Evolutionary conservation across 2,329 filamentous ascomycete species (phyloP).

Genomic region (Pleurostoma richardsiae): DNA sequence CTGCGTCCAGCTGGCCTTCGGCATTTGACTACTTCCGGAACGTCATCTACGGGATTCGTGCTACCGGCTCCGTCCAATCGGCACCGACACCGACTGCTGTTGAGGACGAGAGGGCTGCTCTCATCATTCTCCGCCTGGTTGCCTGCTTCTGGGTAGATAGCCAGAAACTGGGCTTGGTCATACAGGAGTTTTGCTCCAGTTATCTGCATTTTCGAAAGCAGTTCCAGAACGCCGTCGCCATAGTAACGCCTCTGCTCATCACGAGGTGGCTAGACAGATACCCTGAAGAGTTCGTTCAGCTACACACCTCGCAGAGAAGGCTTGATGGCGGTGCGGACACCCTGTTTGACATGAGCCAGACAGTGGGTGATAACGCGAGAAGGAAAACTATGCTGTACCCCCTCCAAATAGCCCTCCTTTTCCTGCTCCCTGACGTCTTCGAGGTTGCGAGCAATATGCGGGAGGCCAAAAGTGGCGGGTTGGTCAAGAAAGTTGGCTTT

Average conservation of each 20-base stretch:
- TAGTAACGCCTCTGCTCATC: constrained; percentile 58
- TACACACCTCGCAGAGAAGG: constrained; percentile 55
- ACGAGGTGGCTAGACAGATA: constrained; percentile 62
- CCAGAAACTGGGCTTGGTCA: constrained; percentile 53
- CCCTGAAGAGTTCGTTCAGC: constrained; percentile 58
- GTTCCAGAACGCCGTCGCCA: constrained; percentile 59
- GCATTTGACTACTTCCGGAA: constrained; percentile 55
- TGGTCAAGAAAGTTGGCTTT: constrained; percentile 62
- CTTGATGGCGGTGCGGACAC: constrained; percentile 63
- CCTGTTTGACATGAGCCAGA: constrained; percentile 64
- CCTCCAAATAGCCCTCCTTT: constrained; percentile 56
- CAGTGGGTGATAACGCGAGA: constrained; percentile 52
- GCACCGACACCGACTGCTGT: constrained; percentile 29
- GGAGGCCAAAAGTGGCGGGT: constrained; percentile 55
- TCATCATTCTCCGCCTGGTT: constrained; percentile 53
- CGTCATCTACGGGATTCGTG: constrained; percentile 46
- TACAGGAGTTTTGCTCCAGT: constrained; percentile 62
- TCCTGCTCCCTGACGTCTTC: constrained; percentile 64
- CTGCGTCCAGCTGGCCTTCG: constrained; percentile 57
- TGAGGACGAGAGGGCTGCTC: constrained; percentile 46
- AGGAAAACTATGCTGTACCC: constrained; percentile 54
- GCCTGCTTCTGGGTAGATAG: constrained; percentile 62
- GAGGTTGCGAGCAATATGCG: constrained; percentile 64
- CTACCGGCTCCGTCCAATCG: constrained; percentile 31
- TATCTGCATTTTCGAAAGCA: constrained; percentile 62